Evolutionary conservation across 2,329 filamentous ascomycete species (phyloP).

Genomic region (Pseudogymnoascus sp.): DNA sequence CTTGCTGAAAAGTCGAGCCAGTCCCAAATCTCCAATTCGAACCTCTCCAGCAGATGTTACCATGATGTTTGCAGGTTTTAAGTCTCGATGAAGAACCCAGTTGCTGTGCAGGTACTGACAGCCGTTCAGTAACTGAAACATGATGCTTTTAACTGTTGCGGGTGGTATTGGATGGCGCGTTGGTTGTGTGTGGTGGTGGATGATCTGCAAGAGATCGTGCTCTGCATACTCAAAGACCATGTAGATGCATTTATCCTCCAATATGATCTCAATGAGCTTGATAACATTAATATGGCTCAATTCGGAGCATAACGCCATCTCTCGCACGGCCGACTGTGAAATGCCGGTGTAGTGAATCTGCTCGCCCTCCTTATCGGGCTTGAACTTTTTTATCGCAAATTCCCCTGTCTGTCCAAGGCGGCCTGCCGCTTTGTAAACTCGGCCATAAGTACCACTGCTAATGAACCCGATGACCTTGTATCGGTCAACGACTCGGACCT

Average conservation of each 20-base stretch:
- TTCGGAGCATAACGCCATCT: conserved; percentile 96
- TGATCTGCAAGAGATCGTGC: conserved; percentile 94
- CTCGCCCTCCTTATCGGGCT: conserved; percentile 85
- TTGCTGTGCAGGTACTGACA: conserved; percentile 91
- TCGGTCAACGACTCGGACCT: conserved; percentile 81
- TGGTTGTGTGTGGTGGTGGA: conserved; percentile 88
- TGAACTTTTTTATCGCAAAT: conserved; percentile 94
- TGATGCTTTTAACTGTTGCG: conserved; percentile 80
- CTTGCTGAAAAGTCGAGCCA: conserved; percentile 89
- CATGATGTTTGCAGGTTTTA: conserved; percentile 99
- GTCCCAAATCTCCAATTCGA: conserved; percentile 87
- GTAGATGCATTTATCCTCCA: conserved; percentile 98
- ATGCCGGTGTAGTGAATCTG: conserved; percentile 92
- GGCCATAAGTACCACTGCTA: conserved; percentile 92
- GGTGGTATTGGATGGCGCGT: conserved; percentile 82
- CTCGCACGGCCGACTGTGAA: conserved; percentile 90
- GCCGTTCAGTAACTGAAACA: conserved; percentile 92
- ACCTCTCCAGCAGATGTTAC: conserved; percentile 85
- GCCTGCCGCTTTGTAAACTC: conserved; percentile 90
- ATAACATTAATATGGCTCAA: conserved; percentile 84
- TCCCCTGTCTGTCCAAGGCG: conserved; percentile 66
- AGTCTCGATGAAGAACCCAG: conserved; percentile 93
- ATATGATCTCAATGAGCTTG: conserved; percentile 83
- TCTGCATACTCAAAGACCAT: conserved; percentile 99
- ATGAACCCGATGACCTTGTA: conserved; percentile 98